Base-by-base conservation (phyloP, 2,329 filamentous ascomycete genomes). In the Colletotrichum melonis region DNA sequence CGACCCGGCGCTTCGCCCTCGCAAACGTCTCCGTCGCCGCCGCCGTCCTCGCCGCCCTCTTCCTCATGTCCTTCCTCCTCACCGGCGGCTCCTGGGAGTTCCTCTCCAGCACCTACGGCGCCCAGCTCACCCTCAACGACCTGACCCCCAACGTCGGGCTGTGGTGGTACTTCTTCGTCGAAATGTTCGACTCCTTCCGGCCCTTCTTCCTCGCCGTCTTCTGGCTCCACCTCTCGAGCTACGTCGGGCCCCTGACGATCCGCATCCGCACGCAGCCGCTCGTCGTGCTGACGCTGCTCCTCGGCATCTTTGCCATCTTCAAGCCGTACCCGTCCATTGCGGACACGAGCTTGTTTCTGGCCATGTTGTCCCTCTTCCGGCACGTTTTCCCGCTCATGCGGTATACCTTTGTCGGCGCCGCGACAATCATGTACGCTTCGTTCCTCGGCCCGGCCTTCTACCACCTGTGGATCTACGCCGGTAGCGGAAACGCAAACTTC, bases 121-220 rank as follows among this genome's bases (percentile, higher is more conserved):
- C 97, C 59, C 95, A 98, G 78, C 88, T 99, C 49, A 91, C 97
- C 1, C 89, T 99, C 3, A 94, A 95, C 9, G 97, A 99, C 80
- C 88, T 99, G 54, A 97, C 96, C 0, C 97, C 97, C 14, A 99
- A 98, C 76, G 93, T 97, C 35, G 97, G 97, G 1, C 88, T 99
- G 1, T 99, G 97, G 97, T 99, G 97, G 97, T 99, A 99, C 84
- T 99, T 99, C 85, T 98, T 99, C 81, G 97, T 97, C 77, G 96
- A 99, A 81, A 99, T 99, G 92, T 99, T 99, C 81, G 97, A 99
- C 84, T 96, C 95, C 1, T 99, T 99, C 88, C 91, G 97, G 52
- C 92, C 93, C 77, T 99, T 99, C 87, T 99, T 98, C 88, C 90
- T 99, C 3, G 97, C 94, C 67, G 95, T 99, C 62, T 99, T 99